Evolutionary conservation across 768 basidiomycete genomes (phyloP), one percentile per base, ranked within the genome.

Genomic region (Xanthoconium purpureum): DNA sequence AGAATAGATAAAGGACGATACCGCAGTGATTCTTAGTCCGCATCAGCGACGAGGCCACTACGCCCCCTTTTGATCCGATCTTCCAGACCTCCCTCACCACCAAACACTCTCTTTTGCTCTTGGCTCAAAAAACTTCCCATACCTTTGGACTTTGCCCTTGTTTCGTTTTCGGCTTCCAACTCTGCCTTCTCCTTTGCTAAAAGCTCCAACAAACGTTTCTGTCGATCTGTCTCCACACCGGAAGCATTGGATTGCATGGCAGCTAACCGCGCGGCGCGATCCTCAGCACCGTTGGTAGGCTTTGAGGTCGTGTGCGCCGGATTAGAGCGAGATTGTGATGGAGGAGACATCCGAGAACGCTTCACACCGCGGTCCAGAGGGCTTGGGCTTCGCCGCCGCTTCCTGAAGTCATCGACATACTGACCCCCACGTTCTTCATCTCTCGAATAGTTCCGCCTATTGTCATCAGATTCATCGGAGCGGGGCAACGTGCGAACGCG

Each of bases 21-120:
- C 54, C 46, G 44, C 30, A 50, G 48, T 45, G 18, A 15, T 44
- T 51, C 37, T 71, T 57, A 71, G 40, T 71, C 71, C 13, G 58
- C 79, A 59, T 86, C 85, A 51, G 81, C 79, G 35, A 90, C 85
- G 71, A 93, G 71, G 7, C 84, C 87, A 29, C 84, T 84, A 36
- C 85, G 77, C 40, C 89, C 88, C 63, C 92, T 78, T 65, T 74
- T 79, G 46, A 94, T 85, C 55, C 90, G 77, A 38, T 94, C 91
- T 69, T 91, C 91, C 30, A 94, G 72, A 15, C 87, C 89, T 39
- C 89, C 88, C 9, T 75, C 71, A 28, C 88, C 90, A 45, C 90
- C 86, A 71, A 91, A 91, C 10, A 93, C 88, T 62, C 81, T 85
- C 78, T 89, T 92, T 77, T 88, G 84, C 68, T 95, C 93, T 20